Percentiles rank a stretch among this genome's conserved stretches.
Evolutionary conservation across 2,329 filamentous ascomycete genomes (phyloP).

Genomic region (Myriangium duriaei): DNA sequence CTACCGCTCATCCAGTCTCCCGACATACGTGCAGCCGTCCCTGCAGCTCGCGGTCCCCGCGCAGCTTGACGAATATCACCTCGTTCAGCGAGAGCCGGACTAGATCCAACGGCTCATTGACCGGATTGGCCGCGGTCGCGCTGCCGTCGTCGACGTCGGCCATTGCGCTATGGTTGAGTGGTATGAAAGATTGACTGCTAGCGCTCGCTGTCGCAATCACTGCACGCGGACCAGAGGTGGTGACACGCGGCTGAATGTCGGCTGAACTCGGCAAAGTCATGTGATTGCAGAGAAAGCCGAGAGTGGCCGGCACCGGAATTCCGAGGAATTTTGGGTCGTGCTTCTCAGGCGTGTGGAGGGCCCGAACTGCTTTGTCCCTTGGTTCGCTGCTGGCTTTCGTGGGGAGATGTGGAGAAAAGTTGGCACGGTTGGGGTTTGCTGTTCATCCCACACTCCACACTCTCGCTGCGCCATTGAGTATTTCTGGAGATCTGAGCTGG

Average conservation of each 20-base stretch:
- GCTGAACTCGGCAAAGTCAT: no score
- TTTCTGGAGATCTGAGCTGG: background rate
- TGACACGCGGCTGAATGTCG: background rate
- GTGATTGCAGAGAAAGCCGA: no score
- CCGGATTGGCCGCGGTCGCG: constrained; percentile 43
- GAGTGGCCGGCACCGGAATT: no score
- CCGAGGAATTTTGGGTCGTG: background rate
- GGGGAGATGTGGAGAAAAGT: background rate
- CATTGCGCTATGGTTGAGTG: constrained; percentile 41
- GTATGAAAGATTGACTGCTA: no score
- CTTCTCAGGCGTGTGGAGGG: no score
- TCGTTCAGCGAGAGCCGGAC: constrained; percentile 92
- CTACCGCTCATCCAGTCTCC: background rate
- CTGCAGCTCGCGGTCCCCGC: constrained; percentile 90
- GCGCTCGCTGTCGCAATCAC: no score
- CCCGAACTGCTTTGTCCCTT: no score
- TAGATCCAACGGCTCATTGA: constrained; percentile 87
- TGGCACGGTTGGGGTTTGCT: background rate
- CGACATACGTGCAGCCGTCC: constrained; percentile 70
- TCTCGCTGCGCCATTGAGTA: background rate
- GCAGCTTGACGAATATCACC: constrained; percentile 90
- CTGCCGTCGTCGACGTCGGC: constrained; percentile 57
- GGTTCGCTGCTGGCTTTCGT: background rate
- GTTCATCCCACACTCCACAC: background rate
- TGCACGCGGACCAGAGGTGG: no score